phyloP scores from a whole-genome alignment of 352 stramenopile genomes.

The Pythium plurisporium region DNA sequence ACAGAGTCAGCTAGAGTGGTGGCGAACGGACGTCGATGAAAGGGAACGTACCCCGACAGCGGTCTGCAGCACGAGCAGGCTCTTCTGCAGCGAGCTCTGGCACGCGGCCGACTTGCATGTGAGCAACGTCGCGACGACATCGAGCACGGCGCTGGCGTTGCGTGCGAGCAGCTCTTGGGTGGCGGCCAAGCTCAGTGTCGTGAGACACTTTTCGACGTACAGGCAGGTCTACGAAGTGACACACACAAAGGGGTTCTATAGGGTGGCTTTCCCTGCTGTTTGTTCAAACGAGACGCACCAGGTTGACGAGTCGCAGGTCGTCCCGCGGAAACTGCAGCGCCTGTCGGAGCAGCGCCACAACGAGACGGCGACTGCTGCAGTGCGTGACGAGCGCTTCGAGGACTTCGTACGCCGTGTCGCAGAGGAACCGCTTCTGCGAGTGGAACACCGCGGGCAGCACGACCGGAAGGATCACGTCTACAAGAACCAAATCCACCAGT shows the following conservation, averaged over 20 bases:
- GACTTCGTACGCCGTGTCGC: conserved; percentile 53
- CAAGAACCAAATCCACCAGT: no score
- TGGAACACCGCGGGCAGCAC: conserved; percentile 43
- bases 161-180: conserved; percentile 26
- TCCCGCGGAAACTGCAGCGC: conserved; percentile 22
- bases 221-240: conserved; percentile 31
- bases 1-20: not conserved
- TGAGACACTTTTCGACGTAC: conserved; percentile 59
- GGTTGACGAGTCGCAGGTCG: conserved; percentile 44
- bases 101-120: conserved; percentile 41
- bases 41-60: conserved; percentile 33
- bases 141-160: conserved; percentile 20
- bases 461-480: conserved; percentile 44
- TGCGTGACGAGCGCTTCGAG: conserved; percentile 48
- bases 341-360: conserved; percentile 27
- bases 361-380: conserved; percentile 42
- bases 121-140: conserved; percentile 27
- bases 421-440: conserved; percentile 53
- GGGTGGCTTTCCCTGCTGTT: no score
- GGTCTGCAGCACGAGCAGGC: conserved; percentile 25
- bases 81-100: conserved; percentile 46
- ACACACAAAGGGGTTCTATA: not conserved
- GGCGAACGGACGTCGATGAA: not conserved
- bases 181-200: conserved; percentile 29
- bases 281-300: no score